Base-by-base conservation (phyloP, 2,329 filamentous ascomycete species). In the Niveomyces coronatus region DNA sequence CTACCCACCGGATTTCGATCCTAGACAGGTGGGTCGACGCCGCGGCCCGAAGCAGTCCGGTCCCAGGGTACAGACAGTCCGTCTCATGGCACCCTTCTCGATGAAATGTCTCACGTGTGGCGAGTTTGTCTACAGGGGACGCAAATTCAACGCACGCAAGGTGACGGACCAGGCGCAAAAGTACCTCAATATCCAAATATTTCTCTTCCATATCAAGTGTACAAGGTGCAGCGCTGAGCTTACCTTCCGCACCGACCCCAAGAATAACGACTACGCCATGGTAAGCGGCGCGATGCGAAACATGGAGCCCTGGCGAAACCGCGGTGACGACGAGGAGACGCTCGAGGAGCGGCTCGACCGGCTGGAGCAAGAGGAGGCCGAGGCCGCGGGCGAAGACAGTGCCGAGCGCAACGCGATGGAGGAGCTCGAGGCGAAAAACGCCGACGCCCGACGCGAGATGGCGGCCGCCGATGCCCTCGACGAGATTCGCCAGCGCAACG, bases 61-160 rank as follows among this genome's bases (percentile, higher is more conserved):
- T 0, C 85, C 85, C 1, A 85, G 85, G 49, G 72, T 86, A 8
- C 85, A 93, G 53, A 86, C 82, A 0, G 87, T 96, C 37, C 81
- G 88, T 31, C 70, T 96, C 23, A 95, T 95, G 86, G 62, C 50
- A 30, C 57, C 57, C 1, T 63, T 62, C 37, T 53, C 52, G 3
- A 60, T 62, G 56, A 62, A 63, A 24, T 70, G 67, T 47, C 61
- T 60, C 3, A 60, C 59, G 1, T 72, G 69, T 44, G 68, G 67
- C 43, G 84, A 93, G 61, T 94, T 82, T 65, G 91, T 94, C 53
- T 89, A 93, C 69, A 85, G 86, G 50, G 88, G 88, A 0, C 77
- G 88, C 44, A 96, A 95, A 54, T 96, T 96, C 71, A 96, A 96
- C 62, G 82, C 86, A 3, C 74, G 85, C 24, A 98, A 98, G 55